Percentiles rank a stretch among this genome's conserved stretches.
Conservation (phyloP, 2,329 filamentous ascomycete species). For the Sporothrix globosa region DNA sequence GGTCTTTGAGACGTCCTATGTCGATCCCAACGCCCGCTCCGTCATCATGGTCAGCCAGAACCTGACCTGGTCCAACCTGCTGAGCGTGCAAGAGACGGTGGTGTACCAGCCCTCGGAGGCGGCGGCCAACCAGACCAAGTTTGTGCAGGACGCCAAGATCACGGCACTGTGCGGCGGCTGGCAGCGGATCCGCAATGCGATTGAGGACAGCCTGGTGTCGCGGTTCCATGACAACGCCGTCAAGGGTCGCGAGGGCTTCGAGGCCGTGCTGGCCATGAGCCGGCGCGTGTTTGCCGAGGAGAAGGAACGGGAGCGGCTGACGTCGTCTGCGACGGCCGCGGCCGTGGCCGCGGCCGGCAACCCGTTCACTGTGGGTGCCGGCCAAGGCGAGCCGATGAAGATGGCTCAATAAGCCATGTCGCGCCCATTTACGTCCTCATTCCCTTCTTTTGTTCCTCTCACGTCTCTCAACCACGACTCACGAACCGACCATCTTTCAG, state of each 20-base stretch:
- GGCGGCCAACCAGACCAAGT: constrained; percentile 67
- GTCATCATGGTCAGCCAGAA: constrained; percentile 98
- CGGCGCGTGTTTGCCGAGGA: constrained; percentile 90
- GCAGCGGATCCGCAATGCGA: constrained; percentile 95
- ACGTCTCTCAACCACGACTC: not conserved
- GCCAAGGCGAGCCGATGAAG: constrained; percentile 17
- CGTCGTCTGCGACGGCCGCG: constrained; percentile 35
- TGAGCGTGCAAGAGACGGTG: constrained; percentile 92
- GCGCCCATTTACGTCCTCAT: no score
- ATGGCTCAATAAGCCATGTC: constrained; percentile 20
- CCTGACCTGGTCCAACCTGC: constrained; percentile 86
- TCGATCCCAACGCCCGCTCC: constrained; percentile 79
- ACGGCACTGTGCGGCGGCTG: constrained; percentile 94
- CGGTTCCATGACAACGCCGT: constrained; percentile 89
- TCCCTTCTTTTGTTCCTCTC: not conserved
- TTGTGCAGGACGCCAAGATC: constrained; percentile 87
- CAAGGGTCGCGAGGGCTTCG: constrained; percentile 91
- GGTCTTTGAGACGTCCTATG: constrained; percentile 94
- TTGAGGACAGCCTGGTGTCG: constrained; percentile 86
- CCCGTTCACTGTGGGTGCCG: constrained; percentile 32
- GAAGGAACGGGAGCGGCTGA: constrained; percentile 61
- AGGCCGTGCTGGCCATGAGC: constrained; percentile 92
- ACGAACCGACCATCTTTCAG: constrained; percentile 19
- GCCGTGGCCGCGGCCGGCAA: constrained; percentile 36
- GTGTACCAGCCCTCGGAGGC: constrained; percentile 67